These are phyloP conservation scores for Ogataea wickerhamii DNA, from an alignment of 805 yeast species.

Conservation along the genomic window DNA sequence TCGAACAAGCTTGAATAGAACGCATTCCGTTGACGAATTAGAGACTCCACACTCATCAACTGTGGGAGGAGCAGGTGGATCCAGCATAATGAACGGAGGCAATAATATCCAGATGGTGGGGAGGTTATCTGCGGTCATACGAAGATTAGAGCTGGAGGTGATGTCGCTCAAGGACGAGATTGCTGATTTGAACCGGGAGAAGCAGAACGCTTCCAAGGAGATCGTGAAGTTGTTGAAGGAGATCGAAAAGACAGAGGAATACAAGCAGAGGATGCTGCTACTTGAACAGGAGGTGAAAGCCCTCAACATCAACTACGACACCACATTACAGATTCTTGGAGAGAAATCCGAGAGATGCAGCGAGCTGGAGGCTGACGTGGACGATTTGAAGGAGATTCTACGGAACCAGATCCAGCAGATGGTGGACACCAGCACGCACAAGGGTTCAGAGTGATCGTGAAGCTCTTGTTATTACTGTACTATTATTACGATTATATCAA, in stretches of 20 bases:
- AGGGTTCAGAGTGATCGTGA: no score
- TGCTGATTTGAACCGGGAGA: constrained; percentile 48
- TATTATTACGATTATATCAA: no score
- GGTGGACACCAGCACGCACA: constrained; percentile 50
- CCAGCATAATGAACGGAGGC: constrained; percentile 15
- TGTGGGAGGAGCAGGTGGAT: constrained; percentile 17
- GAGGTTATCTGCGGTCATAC: constrained; percentile 70
- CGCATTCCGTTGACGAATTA: constrained; percentile 18
- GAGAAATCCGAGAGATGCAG: constrained; percentile 84
- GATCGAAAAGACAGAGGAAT: constrained; percentile 42
- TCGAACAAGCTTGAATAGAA: constrained; percentile 10
- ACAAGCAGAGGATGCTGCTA: constrained; percentile 25
- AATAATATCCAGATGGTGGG: constrained; percentile 59
- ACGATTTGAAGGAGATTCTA: constrained; percentile 82
- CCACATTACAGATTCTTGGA: constrained; percentile 69
- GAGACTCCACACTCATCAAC: constrained; percentile 24
- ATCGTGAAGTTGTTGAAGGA: constrained; percentile 56
- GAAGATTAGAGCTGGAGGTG: constrained; percentile 78
- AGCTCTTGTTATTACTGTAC: no score
- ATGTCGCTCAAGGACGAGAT: constrained; percentile 62
- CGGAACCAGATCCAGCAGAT: constrained; percentile 83
- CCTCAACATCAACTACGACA: constrained; percentile 29
- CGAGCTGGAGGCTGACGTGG: constrained; percentile 84
- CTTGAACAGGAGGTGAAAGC: constrained; percentile 18
- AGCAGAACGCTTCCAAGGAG: constrained; percentile 66